Conservation (phyloP, 495 filamentous ascomycete genomes). For the Aspergillus hancockii region DNA sequence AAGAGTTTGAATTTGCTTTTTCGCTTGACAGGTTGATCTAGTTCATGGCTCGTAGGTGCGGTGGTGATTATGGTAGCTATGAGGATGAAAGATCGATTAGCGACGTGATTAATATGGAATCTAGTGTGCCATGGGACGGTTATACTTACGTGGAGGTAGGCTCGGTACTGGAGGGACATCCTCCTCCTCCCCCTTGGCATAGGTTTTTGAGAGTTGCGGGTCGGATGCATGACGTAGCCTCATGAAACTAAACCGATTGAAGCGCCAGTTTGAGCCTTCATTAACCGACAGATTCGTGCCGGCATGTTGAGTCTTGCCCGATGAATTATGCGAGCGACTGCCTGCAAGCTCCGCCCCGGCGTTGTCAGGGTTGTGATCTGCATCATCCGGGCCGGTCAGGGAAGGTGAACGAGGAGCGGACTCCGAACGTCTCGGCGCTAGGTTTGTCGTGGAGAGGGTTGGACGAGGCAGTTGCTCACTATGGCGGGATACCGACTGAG, state of each 20-base stretch:
- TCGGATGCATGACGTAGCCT: slow-evolving; percentile 93
- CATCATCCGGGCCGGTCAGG: slow-evolving; percentile 20
- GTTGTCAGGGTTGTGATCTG: slow-evolving; percentile 13
- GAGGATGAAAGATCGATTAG: slow-evolving; percentile 11
- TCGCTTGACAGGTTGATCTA: slow-evolving; percentile 53
- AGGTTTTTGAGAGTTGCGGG: slow-evolving; percentile 83
- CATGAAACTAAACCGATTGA: slow-evolving; percentile 81
- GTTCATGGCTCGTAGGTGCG: slow-evolving; percentile 72
- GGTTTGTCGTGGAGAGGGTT: slow-evolving; percentile 30
- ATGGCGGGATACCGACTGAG: slow-evolving; percentile 35
- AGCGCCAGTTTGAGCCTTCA: slow-evolving; percentile 33
- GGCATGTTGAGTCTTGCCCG: slow-evolving; percentile 17
- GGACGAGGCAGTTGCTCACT: slow-evolving; percentile 48
- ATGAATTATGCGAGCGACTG: slow-evolving; percentile 16
- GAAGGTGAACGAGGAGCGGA: slow-evolving; percentile 35
- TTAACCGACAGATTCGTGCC: slow-evolving; percentile 21
- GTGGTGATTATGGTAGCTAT: slow-evolving; percentile 90
- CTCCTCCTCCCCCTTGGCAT: slow-evolving; percentile 62
- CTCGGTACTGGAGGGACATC: slow-evolving; percentile 73
- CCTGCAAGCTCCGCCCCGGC: slow-evolving; percentile 19
- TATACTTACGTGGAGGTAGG: slow-evolving; percentile 66
- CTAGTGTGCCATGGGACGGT: neutral
- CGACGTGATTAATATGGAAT: neutral
- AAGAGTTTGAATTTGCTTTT: slow-evolving; percentile 39
- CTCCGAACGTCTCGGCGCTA: slow-evolving; percentile 40